Conservation (phyloP, 2,329 filamentous ascomycete species). For the Cercospora brassicicola region DNA sequence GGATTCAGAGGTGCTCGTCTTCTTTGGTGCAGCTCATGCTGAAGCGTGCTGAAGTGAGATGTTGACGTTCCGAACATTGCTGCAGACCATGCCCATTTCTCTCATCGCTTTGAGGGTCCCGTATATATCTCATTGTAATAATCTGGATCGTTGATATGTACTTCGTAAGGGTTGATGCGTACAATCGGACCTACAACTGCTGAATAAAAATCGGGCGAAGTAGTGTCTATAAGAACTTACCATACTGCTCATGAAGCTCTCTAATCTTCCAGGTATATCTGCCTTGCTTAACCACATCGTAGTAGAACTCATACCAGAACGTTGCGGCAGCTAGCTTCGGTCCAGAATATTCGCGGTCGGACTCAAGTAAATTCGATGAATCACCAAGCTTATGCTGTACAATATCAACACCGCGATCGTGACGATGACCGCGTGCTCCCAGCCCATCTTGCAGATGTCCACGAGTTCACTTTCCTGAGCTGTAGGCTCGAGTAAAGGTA, state of each 20-base stretch:
- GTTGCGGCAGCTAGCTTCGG: conserved; percentile 28
- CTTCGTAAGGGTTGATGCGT: conserved; percentile 45
- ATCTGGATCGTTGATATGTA: conserved; percentile 45
- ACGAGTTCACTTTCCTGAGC: not conserved
- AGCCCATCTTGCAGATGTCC: not conserved
- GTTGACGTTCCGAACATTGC: conserved; percentile 19
- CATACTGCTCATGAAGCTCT: conserved; percentile 22
- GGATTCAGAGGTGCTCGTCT: conserved; percentile 20
- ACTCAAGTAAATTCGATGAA: conserved; percentile 36
- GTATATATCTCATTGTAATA: conserved; percentile 36
- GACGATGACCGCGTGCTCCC: not conserved
- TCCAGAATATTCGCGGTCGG: conserved; percentile 39
- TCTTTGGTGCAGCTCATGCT: conserved; percentile 17
- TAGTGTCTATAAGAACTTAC: not conserved
- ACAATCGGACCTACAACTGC: conserved; percentile 42
- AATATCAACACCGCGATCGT: not conserved
- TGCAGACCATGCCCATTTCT: conserved; percentile 22
- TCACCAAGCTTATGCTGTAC: conserved; percentile 10
- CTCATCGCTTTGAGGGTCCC: conserved; percentile 23
- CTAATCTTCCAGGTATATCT: conserved; percentile 20
- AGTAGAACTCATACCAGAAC: conserved; percentile 23
- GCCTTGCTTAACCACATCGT: conserved; percentile 19
- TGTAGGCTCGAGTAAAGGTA: not conserved
- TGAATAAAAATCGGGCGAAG: conserved; percentile 38
- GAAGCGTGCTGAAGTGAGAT: conserved; percentile 7